Evolutionary conservation across 805 yeast species (phyloP), one percentile per base, ranked within the genome.

Genomic region (Candida koratica): DNA sequence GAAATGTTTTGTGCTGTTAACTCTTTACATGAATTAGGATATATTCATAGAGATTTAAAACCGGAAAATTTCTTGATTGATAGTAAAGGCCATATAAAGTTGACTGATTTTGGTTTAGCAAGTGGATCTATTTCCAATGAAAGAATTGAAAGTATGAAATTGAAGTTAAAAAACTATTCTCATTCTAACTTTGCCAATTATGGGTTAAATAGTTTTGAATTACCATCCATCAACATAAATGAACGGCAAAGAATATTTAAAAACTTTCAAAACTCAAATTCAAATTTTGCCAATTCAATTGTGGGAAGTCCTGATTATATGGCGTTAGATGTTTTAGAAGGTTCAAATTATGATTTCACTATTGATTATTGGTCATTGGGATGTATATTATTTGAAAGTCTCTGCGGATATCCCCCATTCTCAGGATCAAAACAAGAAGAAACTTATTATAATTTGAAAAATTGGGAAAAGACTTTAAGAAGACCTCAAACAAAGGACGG

Each of bases 311-410:
- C 99, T 1, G 99, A 93, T 60, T 93, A 93, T 56, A 93, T 93
- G 99, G 98, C 99, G 1, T 70, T 93, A 34, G 99, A 93, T 60
- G 97, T 93, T 9, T 74, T 93, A 36, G 95, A 87, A 60, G 98
- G 98, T 6, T 84, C 83, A 53, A 79, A 81, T 40, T 93, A 93
- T 59, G 96, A 93, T 56, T 89, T 82, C 57, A 90, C 98, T 11
- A 95, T 94, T 39, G 99, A 93, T 66, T 93, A 93, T 59, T 93
- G 99, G 99, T 89, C 97, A 0, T 69, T 93, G 40, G 99, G 98
- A 4, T 93, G 98, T 62, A 93, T 93, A 81, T 68, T 93, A 25
- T 93, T 90, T 57, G 99, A 93, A 63, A 85, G 96, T 31, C 75
- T 93, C 39, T 93, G 93, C 45, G 97, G 98, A 0, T 93, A 86